Evolutionary conservation across 208 protist species (phyloP).

Genomic region (Acanthamoeba healyi): DNA sequence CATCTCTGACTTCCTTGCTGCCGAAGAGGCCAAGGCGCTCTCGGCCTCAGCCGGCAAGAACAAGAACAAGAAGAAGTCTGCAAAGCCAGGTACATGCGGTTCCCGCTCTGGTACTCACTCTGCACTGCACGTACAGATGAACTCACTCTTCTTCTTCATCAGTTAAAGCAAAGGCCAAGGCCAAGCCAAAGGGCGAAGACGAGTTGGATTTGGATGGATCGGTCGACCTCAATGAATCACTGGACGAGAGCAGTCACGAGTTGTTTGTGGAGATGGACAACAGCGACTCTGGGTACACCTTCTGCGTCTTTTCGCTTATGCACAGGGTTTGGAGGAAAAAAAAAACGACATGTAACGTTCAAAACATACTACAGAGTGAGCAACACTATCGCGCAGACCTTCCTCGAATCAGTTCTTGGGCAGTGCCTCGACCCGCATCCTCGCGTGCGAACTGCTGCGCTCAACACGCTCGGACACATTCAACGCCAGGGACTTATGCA

Average conservation of each 20-base stretch:
- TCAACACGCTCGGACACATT: slow-evolving; percentile 39
- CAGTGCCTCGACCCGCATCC: not conserved
- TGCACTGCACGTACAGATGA: too few relatives aligned
- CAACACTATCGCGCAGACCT: slow-evolving; percentile 13
- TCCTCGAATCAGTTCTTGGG: slow-evolving; percentile 1
- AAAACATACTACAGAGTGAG: slow-evolving; percentile 56
- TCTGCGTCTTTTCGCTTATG: not conserved
- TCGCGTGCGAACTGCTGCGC: not conserved
- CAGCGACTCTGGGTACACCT: slow-evolving; percentile 67
- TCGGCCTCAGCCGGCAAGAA: not conserved
- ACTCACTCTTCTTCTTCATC: too few relatives aligned
- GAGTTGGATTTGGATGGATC: not conserved
- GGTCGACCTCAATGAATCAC: not conserved
- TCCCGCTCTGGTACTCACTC: too few relatives aligned
- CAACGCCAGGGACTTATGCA: slow-evolving; percentile 63
- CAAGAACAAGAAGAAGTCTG: not conserved
- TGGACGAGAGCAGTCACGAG: slow-evolving; percentile 25
- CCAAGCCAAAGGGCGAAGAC: not conserved
- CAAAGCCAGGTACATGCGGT: too few relatives aligned
- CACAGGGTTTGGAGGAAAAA: too few relatives aligned
- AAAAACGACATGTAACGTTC: too few relatives aligned
- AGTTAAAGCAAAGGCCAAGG: not conserved
- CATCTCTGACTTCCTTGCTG: slow-evolving; percentile 39
- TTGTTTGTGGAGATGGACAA: slow-evolving; percentile 75
- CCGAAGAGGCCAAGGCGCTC: slow-evolving; percentile 10